phyloP scores from a whole-genome alignment of 1,284 basidiomycete species.

The Ganoderma leucocontextum region DNA sequence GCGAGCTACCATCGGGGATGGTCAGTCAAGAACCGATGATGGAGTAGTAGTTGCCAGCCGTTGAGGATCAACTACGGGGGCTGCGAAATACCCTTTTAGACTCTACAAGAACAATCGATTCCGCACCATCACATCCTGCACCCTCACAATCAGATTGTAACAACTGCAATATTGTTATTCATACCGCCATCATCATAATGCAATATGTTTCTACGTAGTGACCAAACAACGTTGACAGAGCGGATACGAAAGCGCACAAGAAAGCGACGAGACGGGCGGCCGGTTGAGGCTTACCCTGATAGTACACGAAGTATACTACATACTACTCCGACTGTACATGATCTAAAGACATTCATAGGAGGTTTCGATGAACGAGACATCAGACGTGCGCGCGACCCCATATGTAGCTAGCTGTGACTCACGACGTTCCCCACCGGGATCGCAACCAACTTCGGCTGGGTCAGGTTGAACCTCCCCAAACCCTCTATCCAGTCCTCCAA shows the following conservation, averaged over 20 bases:
- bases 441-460: constrained; percentile 15
- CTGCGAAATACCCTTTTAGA: neutral
- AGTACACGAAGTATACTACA: constrained; percentile 7
- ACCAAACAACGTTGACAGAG: neutral
- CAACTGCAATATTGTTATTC: constrained; percentile 2
- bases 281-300: neutral
- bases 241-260: neutral
- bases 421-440: constrained; percentile 12
- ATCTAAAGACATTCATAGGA: constrained; percentile 5
- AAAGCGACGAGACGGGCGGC: neutral
- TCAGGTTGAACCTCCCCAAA: constrained; percentile 22
- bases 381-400: constrained; percentile 11
- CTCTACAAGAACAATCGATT: neutral
- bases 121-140: neutral
- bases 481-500: constrained; percentile 19
- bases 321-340: constrained; percentile 13
- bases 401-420: constrained; percentile 23
- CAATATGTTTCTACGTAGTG: neutral
- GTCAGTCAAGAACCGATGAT: neutral
- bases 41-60: neutral
- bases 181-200: neutral
- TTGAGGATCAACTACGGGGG: neutral
- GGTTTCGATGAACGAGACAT: neutral
- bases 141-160: neutral
- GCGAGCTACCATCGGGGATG: neutral